Percentiles rank a stretch among this genome's conserved stretches.
phyloP scores from a whole-genome alignment of 148 eudicot genomes.

The Arctostaphylos glauca region DNA sequence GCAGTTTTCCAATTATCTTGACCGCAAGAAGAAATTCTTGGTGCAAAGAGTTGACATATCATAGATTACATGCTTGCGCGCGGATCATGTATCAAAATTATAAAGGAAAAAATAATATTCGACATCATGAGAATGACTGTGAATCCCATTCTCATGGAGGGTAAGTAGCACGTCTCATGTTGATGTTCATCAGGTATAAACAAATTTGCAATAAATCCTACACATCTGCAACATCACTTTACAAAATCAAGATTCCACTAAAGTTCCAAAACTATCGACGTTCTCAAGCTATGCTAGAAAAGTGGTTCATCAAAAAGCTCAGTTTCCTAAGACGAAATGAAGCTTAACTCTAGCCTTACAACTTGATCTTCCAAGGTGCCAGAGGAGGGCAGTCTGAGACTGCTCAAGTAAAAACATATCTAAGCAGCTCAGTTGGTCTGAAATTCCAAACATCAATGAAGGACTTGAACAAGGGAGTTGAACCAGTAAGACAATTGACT shows the following conservation, averaged over 20 bases:
- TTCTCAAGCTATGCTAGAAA: neutral
- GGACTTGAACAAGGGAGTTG: neutral
- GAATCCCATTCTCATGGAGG: neutral
- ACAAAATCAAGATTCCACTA: neutral
- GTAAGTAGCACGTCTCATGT: neutral
- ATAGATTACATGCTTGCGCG: neutral
- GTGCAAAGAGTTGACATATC: neutral
- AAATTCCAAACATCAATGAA: neutral
- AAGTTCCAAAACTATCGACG: neutral
- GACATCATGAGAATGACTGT: neutral
- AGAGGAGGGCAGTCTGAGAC: neutral
- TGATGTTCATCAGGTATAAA: neutral
- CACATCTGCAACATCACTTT: neutral
- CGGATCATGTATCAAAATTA: neutral
- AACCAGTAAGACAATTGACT: neutral
- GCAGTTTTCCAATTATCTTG: neutral
- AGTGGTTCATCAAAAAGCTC: neutral
- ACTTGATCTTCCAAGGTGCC: neutral
- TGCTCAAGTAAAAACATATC: neutral
- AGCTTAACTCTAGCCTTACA: neutral
- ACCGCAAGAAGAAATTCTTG: neutral
- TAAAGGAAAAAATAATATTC: neutral
- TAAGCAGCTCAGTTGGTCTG: neutral
- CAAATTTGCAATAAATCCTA: neutral
- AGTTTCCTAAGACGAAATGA: neutral